Evolutionary conservation across 805 yeast species (phyloP).

Genomic region (Kuraishia capsulata): DNA sequence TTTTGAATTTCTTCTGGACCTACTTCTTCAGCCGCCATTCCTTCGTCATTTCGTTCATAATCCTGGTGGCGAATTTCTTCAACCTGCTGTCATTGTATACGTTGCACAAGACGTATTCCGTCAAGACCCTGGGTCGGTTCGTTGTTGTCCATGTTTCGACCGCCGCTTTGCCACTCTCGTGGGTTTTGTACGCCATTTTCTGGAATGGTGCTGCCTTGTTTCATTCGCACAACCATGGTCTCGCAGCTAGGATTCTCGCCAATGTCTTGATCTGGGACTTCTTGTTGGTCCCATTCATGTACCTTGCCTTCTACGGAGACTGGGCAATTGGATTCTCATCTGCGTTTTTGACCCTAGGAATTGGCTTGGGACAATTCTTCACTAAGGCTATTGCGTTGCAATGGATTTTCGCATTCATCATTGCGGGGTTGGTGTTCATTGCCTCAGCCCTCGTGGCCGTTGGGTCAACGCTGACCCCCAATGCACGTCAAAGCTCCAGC

Average conservation of each 20-base stretch:
- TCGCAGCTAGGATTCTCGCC: slow-evolving; percentile 60
- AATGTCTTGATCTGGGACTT: slow-evolving; percentile 75
- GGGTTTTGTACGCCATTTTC: slow-evolving; percentile 66
- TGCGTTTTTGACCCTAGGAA: slow-evolving; percentile 49
- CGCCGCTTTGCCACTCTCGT: slow-evolving; percentile 63
- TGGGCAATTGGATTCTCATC: slow-evolving; percentile 60
- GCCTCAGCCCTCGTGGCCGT: slow-evolving; percentile 38
- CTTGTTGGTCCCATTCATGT: slow-evolving; percentile 51
- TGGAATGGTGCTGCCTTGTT: slow-evolving; percentile 82
- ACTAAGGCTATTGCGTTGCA: slow-evolving; percentile 68
- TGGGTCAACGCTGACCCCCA: slow-evolving; percentile 18
- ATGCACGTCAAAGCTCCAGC: slow-evolving; percentile 5
- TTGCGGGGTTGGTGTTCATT: slow-evolving; percentile 47
- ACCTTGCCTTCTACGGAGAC: slow-evolving; percentile 54
- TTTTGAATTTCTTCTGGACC: slow-evolving; percentile 55
- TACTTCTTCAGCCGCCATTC: slow-evolving; percentile 49
- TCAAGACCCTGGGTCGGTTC: slow-evolving; percentile 44
- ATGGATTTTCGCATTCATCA: slow-evolving; percentile 76
- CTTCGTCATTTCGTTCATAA: slow-evolving; percentile 49
- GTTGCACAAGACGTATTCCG: slow-evolving; percentile 48
- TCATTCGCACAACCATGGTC: slow-evolving; percentile 42
- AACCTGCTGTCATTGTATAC: slow-evolving; percentile 49
- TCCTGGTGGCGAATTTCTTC: slow-evolving; percentile 49
- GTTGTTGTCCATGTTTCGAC: slow-evolving; percentile 54
- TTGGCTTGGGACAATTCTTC: slow-evolving; percentile 64